phyloP scores from a whole-genome alignment of 768 basidiomycete genomes.

The Leccinum olivaceopallidum region DNA sequence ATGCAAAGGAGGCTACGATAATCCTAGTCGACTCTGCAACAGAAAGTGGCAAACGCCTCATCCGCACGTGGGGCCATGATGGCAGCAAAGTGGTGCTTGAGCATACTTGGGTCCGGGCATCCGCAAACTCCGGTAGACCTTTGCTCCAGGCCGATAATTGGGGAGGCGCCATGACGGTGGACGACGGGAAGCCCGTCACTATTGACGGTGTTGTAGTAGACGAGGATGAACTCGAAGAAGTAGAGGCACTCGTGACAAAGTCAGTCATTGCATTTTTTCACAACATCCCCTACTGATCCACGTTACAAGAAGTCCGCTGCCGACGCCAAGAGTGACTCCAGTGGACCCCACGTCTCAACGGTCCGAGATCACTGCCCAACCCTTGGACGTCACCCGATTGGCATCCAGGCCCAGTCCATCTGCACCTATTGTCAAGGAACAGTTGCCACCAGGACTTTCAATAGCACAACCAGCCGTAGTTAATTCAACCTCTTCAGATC shows the following conservation, averaged over 20 bases:
- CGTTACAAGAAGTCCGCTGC: slow-evolving; percentile 54
- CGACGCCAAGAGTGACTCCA: slow-evolving; percentile 63
- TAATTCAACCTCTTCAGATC: neutral
- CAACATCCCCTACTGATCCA: slow-evolving; percentile 17
- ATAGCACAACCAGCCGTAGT: slow-evolving; percentile 1
- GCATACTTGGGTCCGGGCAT: slow-evolving; percentile 53
- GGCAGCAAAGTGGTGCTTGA: slow-evolving; percentile 49
- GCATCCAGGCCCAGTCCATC: slow-evolving; percentile 4
- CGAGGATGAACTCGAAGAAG: slow-evolving; percentile 40
- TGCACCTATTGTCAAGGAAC: neutral
- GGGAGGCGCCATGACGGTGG: slow-evolving; percentile 43
- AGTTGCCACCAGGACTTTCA: neutral
- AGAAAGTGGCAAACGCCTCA: slow-evolving; percentile 53
- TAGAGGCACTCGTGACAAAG: slow-evolving; percentile 41
- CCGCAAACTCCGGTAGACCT: slow-evolving; percentile 41
- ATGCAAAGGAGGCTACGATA: slow-evolving; percentile 52
- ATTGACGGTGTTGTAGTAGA: slow-evolving; percentile 36
- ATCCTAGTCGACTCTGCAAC: slow-evolving; percentile 59
- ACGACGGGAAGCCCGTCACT: slow-evolving; percentile 35
- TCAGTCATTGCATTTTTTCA: slow-evolving; percentile 35
- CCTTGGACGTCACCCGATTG: neutral
- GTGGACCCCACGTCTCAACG: slow-evolving; percentile 31
- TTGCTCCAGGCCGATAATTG: slow-evolving; percentile 51
- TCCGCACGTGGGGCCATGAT: slow-evolving; percentile 59
- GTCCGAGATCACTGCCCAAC: slow-evolving; percentile 8